Base-by-base conservation (phyloP, 805 yeast species). In the Ogataea glucozyma region DNA sequence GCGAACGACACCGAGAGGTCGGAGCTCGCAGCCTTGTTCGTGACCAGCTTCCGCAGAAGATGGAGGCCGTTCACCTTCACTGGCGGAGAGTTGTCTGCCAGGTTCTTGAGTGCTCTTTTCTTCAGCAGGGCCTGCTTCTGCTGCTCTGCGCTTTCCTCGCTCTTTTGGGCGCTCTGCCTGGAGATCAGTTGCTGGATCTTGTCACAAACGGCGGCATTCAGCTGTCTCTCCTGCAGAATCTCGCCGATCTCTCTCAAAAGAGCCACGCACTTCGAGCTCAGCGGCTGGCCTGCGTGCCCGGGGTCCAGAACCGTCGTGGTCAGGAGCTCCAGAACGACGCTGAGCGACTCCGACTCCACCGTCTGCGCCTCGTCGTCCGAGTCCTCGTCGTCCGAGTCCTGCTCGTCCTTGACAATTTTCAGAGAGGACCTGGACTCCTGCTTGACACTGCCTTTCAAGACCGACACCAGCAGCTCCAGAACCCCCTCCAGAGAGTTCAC, bases 1-100 rank as follows among this genome's bases (percentile, higher is more conserved):
- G 77, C 91, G 40, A 76, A 74, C 3, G 74, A 77, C 8, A 76
- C 37, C 0, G 74, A 56, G 11, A 87, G 58, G 0, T 68, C 59
- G n/a, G 86, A 77, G 26, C 69, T 22, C 61, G 64, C 31, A 66
- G 71, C 5, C 79, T 70, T 32, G 1, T 41, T 37, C 2, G 48
- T 43, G 21, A 34, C 38, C 31, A 88, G 67, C 43, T 74, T 71
- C 21, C 88, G 69, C 22, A 91, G 61, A 18, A 81, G 62, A 48
- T 76, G 77, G 7, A 93, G 65, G 0, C 98, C 98, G 61, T 86
- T 89, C 0, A 95, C 98, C 41, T 89, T 71, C 2, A 91, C 77
- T 0, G 98, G 96, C 3, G 86, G 82, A 31, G 85, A 65, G 0
- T 90, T 85, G 62, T 90, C 96, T 43, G 79, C 80, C 31, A 93